A percentile compares a stretch with the other conserved stretches of the same genome.
Evolutionary conservation across 441 rosid genomes (phyloP).

Genomic region (Euphorbia corollata): DNA sequence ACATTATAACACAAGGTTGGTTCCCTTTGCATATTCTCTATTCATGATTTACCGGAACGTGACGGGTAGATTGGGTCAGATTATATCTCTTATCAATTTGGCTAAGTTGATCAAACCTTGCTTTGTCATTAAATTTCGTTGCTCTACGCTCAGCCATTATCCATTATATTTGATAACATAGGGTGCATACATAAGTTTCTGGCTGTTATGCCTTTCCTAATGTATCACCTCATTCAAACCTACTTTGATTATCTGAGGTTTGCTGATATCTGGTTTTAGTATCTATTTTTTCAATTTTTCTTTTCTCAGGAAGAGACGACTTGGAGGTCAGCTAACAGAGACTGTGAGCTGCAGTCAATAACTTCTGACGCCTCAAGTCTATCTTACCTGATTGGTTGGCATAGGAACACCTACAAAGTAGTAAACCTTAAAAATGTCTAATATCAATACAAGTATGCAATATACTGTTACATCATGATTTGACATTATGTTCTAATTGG

Average conservation of each 20-base stretch:
- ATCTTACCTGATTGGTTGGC: background rate
- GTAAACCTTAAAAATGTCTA: constrained; percentile 11
- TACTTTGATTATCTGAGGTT: background rate
- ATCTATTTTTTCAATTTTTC: background rate
- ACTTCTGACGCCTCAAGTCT: background rate
- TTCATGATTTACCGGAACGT: too few relatives aligned
- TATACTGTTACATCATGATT: background rate
- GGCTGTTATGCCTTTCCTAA: too few relatives aligned
- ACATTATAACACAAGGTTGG: background rate
- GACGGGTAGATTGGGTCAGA: background rate
- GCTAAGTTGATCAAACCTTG: background rate
- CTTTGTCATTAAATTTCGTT: background rate
- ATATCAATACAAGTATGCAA: constrained; percentile 7
- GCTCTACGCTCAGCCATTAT: background rate
- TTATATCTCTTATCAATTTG: background rate
- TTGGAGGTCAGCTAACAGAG: constrained; percentile 22
- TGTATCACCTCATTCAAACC: too few relatives aligned
- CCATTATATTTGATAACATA: too few relatives aligned
- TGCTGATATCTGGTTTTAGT: too few relatives aligned
- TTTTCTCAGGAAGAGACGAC: constrained; percentile 18
- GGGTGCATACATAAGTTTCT: too few relatives aligned
- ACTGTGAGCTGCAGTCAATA: background rate
- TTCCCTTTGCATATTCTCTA: background rate
- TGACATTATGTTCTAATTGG: constrained; percentile 7
- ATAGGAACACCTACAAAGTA: constrained; percentile 7